Percentiles rank a stretch among this genome's conserved stretches.
Conservation (phyloP, 2,329 filamentous ascomycete species). For the Amesomyces nigricolor region DNA sequence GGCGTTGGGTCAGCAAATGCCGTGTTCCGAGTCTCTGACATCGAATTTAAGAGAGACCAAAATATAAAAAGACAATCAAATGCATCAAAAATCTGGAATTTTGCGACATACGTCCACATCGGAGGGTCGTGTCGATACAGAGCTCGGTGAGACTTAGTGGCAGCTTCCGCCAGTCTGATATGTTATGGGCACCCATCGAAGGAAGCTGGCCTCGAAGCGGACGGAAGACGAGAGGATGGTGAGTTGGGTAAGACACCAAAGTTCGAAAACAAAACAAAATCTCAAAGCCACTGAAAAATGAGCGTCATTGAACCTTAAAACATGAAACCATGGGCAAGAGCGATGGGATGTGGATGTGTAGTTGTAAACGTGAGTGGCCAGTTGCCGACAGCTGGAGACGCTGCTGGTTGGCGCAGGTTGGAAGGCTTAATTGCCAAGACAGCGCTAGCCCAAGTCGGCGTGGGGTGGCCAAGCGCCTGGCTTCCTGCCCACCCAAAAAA, state of each 20-base stretch:
- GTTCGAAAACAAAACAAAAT: no score
- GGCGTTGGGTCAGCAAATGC: not conserved
- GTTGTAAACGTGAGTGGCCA: no score
- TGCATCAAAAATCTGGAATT: not conserved
- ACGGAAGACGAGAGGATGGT: no score
- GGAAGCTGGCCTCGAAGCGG: no score
- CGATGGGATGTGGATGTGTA: no score
- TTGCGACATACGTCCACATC: constrained; percentile 61
- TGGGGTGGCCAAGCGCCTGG: constrained; percentile 27
- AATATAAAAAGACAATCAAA: not conserved
- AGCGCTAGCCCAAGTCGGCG: constrained; percentile 24
- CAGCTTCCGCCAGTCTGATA: constrained; percentile 81
- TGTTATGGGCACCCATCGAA: constrained; percentile 30
- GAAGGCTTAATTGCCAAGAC: not conserved
- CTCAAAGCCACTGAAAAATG: no score
- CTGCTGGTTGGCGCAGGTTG: not conserved
- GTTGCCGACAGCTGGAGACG: no score
- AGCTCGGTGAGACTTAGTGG: constrained; percentile 78
- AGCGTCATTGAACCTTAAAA: not conserved
- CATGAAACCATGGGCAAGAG: no score
- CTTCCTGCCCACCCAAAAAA: constrained; percentile 33
- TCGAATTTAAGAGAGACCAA: not conserved
- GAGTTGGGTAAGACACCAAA: no score
- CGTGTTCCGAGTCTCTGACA: not conserved
- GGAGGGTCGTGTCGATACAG: constrained; percentile 87